These are phyloP conservation scores for Dysphania ambrosioides DNA, from an alignment of 148 eudicot species.

Conservation along the genomic window DNA sequence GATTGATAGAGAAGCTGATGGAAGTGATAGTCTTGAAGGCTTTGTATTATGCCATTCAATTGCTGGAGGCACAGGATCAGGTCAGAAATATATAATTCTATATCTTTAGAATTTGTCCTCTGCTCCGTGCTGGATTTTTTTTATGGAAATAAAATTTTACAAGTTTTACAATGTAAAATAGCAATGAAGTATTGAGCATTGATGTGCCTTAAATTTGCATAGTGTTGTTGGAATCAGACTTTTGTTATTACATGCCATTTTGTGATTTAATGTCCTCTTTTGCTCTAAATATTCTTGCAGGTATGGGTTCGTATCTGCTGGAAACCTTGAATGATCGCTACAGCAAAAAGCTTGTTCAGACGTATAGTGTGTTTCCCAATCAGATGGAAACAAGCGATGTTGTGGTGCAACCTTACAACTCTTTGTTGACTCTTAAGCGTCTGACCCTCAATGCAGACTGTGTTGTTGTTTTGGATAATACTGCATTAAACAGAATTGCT, in stretches of 20 bases:
- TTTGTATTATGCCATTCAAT: constrained; percentile 97
- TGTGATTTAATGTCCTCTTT: constrained; percentile 8
- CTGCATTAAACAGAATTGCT: constrained; percentile 96
- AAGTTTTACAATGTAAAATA: background rate
- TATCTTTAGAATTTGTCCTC: background rate
- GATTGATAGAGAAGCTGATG: constrained; percentile 99
- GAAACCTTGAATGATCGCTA: constrained; percentile 97
- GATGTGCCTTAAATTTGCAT: background rate
- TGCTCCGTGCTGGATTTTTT: background rate
- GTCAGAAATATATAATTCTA: constrained; percentile 33
- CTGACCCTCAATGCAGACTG: constrained; percentile 96
- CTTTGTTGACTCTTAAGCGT: constrained; percentile 91
- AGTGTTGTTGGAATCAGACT: background rate
- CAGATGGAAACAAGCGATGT: constrained; percentile 96
- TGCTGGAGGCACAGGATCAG: constrained; percentile 99
- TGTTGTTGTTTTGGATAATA: constrained; percentile 97
- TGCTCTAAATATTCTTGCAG: constrained; percentile 35
- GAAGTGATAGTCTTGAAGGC: constrained; percentile 99
- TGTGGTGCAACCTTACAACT: constrained; percentile 98
- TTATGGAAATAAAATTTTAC: background rate
- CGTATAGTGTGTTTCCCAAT: constrained; percentile 98
- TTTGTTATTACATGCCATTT: background rate
- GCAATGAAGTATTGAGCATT: background rate
- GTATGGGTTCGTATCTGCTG: constrained; percentile 97
- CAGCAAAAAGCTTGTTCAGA: constrained; percentile 95